Evolutionary conservation across 2,329 filamentous ascomycete species (phyloP).

Genomic region (Sporothrix globosa): DNA sequence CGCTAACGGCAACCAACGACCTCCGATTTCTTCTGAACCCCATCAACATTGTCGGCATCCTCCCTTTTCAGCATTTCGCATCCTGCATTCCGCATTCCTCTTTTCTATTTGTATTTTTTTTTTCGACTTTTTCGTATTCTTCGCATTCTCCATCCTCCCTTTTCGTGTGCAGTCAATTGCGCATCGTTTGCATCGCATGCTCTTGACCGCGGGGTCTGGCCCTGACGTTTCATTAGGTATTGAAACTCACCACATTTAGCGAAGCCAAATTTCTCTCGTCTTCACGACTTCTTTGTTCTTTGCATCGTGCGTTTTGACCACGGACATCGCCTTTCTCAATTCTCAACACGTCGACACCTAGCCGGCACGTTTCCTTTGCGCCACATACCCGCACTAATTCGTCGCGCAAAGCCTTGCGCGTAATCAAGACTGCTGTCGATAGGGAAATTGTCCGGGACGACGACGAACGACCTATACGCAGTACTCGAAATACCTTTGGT

Average conservation of each 20-base stretch:
- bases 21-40: slow-evolving; percentile 17
- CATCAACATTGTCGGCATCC: neutral
- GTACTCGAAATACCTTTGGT: slow-evolving; percentile 18
- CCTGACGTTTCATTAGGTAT: slow-evolving; percentile 1
- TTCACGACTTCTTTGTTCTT: neutral
- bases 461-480: no score
- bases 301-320: slow-evolving; percentile 2
- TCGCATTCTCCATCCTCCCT: neutral
- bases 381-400: neutral
- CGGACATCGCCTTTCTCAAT: neutral
- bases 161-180: slow-evolving; percentile 17
- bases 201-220: slow-evolving; percentile 15
- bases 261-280: slow-evolving; percentile 1
- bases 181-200: slow-evolving; percentile 7
- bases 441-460: neutral
- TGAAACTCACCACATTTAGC: neutral
- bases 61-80: neutral
- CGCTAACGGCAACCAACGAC: slow-evolving; percentile 1
- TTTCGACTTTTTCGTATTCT: neutral
- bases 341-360: neutral
- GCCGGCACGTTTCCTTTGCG: neutral
- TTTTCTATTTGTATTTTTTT: neutral
- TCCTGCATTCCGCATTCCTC: neutral
- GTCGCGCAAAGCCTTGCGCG: neutral
- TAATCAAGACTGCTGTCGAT: neutral